These are phyloP conservation scores for Botrytis tulipae DNA, from an alignment of 2,329 filamentous ascomycete genomes.

Conservation along the genomic window DNA sequence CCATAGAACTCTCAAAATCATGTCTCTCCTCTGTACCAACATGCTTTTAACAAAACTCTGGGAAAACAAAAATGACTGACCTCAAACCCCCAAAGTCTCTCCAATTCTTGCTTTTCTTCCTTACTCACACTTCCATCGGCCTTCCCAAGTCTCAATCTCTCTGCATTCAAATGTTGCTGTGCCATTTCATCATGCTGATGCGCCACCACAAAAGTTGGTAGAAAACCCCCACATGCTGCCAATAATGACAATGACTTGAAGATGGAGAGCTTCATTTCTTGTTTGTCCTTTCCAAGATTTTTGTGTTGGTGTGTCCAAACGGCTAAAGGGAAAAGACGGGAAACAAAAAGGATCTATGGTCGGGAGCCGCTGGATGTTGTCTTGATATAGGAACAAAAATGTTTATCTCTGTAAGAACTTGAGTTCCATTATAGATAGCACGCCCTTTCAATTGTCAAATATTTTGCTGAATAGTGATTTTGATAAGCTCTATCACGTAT, in stretches of 20 bases:
- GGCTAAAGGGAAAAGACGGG: neutral
- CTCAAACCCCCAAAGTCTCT: slow-evolving; percentile 58
- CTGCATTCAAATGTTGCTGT: neutral
- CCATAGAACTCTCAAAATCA: neutral
- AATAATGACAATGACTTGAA: neutral
- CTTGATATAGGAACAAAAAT: neutral
- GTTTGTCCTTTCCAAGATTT: neutral
- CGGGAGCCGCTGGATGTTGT: neutral
- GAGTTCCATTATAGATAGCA: neutral
- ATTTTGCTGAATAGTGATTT: neutral
- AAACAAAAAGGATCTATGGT: too few relatives aligned
- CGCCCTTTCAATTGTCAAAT: neutral
- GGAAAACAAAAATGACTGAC: slow-evolving; percentile 37
- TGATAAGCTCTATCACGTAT: neutral
- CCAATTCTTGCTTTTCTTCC: slow-evolving; percentile 52
- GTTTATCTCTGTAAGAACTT: neutral
- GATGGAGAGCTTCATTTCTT: neutral
- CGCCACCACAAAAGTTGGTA: neutral
- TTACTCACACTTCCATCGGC: slow-evolving; percentile 37
- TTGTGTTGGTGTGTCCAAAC: neutral
- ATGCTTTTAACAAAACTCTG: neutral
- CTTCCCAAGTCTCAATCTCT: slow-evolving; percentile 1
- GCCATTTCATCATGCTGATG: neutral
- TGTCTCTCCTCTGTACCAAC: neutral
- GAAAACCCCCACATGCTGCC: neutral